phyloP scores from a whole-genome alignment of 106 monocot genomes.

The Dioscorea zingiberensis region DNA sequence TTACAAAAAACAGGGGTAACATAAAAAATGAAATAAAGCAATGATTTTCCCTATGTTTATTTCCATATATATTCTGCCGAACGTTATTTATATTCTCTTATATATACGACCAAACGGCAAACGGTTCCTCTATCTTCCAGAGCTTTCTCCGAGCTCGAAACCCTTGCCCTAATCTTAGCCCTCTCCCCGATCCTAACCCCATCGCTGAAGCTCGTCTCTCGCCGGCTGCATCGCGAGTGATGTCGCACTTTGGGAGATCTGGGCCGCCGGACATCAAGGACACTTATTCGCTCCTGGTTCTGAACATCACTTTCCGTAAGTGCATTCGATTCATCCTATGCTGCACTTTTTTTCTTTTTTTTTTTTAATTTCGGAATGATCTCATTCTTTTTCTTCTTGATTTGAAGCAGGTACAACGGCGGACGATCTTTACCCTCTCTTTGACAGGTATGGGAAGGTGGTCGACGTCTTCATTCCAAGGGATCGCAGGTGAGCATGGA shows the following conservation, averaged over 20 bases:
- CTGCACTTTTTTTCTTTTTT: neutral
- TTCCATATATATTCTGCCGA: no score
- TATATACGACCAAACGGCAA: no score
- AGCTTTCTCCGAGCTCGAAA: no score
- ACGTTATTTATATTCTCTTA: no score
- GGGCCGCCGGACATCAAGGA: conserved; percentile 89
- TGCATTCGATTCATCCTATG: neutral
- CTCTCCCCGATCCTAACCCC: no score
- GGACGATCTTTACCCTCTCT: conserved; percentile 76
- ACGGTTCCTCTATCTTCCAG: no score
- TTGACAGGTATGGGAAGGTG: conserved; percentile 82
- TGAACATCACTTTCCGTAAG: conserved; percentile 83
- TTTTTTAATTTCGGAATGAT: no score
- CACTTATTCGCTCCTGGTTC: conserved; percentile 72
- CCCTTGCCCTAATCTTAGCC: no score
- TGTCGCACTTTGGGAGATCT: conserved; percentile 93
- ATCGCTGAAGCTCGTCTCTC: neutral
- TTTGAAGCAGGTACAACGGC: conserved; percentile 48
- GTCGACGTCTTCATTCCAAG: conserved; percentile 91
- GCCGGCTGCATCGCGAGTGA: neutral
- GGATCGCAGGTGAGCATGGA: conserved; percentile 53
- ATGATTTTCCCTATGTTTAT: no score
- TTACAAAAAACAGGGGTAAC: no score
- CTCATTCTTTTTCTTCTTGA: neutral
- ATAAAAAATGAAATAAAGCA: no score